These are phyloP conservation scores for Phialophora tarda DNA, from an alignment of 2,329 filamentous ascomycete species.

Conservation along the genomic window DNA sequence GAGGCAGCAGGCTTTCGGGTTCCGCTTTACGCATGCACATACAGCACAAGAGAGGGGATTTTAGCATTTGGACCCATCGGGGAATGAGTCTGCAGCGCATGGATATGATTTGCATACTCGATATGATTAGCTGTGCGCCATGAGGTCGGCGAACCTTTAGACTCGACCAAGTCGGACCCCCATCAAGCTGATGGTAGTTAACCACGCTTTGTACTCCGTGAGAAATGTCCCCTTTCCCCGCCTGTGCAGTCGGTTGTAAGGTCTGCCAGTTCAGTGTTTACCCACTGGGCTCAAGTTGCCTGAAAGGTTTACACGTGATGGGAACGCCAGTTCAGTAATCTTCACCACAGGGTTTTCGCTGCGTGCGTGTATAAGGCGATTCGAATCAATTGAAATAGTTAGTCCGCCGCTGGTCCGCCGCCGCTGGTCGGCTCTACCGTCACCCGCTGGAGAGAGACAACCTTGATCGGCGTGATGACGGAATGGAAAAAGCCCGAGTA, in stretches of 20 bases:
- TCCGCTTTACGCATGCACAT: not conserved
- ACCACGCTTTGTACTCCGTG: not conserved
- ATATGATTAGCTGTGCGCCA: not conserved
- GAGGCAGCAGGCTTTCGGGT: not conserved
- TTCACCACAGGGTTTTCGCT: not conserved
- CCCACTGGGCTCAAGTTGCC: not conserved
- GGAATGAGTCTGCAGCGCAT: not conserved
- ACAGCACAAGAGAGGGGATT: not conserved
- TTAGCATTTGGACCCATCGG: not conserved
- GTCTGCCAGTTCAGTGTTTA: not conserved
- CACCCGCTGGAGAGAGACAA: constrained; percentile 27
- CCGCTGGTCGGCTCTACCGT: not conserved
- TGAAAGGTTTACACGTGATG: not conserved
- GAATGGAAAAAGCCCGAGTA: constrained; percentile 57
- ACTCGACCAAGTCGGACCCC: not conserved
- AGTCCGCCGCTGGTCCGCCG: not conserved
- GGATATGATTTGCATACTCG: not conserved
- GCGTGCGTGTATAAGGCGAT: not conserved
- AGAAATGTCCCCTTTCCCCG: not conserved
- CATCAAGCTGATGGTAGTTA: not conserved
- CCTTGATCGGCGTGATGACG: constrained; percentile 33
- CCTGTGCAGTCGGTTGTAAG: not conserved
- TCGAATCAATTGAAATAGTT: not conserved
- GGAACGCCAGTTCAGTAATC: not conserved
- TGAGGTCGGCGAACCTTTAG: not conserved